phyloP scores from a whole-genome alignment of 2,329 filamentous ascomycete genomes.

The Hypoxylon sp. region DNA sequence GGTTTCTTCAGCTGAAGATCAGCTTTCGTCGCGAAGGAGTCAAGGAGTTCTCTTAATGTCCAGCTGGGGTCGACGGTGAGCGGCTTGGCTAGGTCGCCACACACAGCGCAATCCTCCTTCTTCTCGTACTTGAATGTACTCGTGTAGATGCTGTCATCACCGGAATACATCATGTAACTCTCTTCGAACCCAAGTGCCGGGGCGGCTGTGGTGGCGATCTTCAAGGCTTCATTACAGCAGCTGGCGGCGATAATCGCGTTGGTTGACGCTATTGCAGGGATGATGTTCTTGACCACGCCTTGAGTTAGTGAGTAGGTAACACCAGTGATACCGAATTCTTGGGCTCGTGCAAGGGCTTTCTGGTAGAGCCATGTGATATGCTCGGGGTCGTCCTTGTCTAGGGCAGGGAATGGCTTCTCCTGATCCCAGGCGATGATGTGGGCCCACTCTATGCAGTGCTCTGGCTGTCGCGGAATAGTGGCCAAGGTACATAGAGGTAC shows the following conservation, averaged over 20 bases:
- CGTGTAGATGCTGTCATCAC: slow-evolving; percentile 95
- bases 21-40: slow-evolving; percentile 84
- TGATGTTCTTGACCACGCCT: slow-evolving; percentile 99
- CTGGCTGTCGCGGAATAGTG: slow-evolving; percentile 94
- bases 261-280: slow-evolving; percentile 96
- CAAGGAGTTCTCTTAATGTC: slow-evolving; percentile 87
- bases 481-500: slow-evolving; percentile 97
- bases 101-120: slow-evolving; percentile 95
- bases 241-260: slow-evolving; percentile 96
- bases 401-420: slow-evolving; percentile 83
- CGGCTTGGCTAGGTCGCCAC: slow-evolving; percentile 84
- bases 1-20: slow-evolving; percentile 96
- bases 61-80: slow-evolving; percentile 78
- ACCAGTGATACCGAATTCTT: slow-evolving; percentile 90
- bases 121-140: slow-evolving; percentile 97
- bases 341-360: slow-evolving; percentile 83
- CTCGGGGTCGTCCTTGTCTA: slow-evolving; percentile 96
- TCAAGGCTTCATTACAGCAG: slow-evolving; percentile 97
- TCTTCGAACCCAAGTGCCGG: slow-evolving; percentile 83
- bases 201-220: slow-evolving; percentile 87
- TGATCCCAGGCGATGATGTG: slow-evolving; percentile 98
- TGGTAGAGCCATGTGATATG: slow-evolving; percentile 98
- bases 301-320: slow-evolving; percentile 97
- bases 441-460: slow-evolving; percentile 99
- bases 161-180: slow-evolving; percentile 99